Evolutionary conservation across 345 rosid species (phyloP).

Genomic region (Lepidium africanum): DNA sequence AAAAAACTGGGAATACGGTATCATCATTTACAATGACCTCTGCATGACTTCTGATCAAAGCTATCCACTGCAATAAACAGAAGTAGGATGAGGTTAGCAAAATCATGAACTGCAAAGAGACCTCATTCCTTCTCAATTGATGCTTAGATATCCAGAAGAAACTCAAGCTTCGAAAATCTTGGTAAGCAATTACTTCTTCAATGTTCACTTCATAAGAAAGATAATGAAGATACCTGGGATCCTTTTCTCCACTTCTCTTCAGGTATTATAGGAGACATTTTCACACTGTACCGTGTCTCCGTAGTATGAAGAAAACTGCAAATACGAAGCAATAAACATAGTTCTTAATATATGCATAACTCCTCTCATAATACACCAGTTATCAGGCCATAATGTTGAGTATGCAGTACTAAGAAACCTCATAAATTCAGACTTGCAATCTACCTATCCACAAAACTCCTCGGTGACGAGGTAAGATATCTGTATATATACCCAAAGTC

Average conservation of each 20-base stretch:
- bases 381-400: constrained; percentile 5
- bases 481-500: constrained; percentile 76
- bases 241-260: constrained; percentile 83
- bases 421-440: constrained; percentile 22
- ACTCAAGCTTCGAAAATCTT: not conserved
- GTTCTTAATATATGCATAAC: not conserved
- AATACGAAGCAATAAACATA: not conserved
- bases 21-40: constrained; percentile 62
- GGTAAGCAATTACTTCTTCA: not conserved
- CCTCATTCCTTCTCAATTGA: not conserved
- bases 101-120: not conserved
- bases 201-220: not conserved
- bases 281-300: constrained; percentile 57
- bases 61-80: constrained; percentile 62
- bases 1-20: constrained; percentile 50
- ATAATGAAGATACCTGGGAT: constrained; percentile 56
- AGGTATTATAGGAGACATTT: constrained; percentile 63
- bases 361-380: constrained; percentile 1
- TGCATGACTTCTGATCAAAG: constrained; percentile 70
- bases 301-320: constrained; percentile 65
- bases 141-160: not conserved
- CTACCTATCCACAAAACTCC: constrained; percentile 97
- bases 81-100: not conserved
- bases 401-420: constrained; percentile 34
- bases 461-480: constrained; percentile 71